phyloP scores from a whole-genome alignment of 1,139 yeast species.

The Lizanozyma gosingica region DNA sequence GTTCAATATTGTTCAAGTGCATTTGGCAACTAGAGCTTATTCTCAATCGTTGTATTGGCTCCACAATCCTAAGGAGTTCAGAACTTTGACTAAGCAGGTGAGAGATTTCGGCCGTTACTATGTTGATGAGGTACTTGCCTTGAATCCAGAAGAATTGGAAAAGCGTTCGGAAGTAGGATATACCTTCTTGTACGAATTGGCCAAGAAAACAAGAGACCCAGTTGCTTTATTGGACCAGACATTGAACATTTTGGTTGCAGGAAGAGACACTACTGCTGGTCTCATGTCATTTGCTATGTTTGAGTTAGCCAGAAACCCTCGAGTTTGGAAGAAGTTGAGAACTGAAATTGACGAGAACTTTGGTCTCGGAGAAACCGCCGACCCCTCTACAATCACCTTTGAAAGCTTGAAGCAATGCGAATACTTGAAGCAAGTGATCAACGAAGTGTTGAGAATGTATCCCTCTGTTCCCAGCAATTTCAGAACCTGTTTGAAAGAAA shows the following conservation, averaged over 20 bases:
- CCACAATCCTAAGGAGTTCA: slow-evolving; percentile 23
- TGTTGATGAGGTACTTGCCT: slow-evolving; percentile 14
- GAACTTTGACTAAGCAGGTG: slow-evolving; percentile 10
- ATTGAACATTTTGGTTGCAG: slow-evolving; percentile 37
- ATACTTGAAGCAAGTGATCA: slow-evolving; percentile 38
- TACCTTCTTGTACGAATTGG: slow-evolving; percentile 37
- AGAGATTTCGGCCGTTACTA: slow-evolving; percentile 21
- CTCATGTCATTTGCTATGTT: slow-evolving; percentile 32
- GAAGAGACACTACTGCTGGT: slow-evolving; percentile 42
- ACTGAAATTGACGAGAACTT: slow-evolving; percentile 22
- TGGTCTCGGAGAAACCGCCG: slow-evolving; percentile 26
- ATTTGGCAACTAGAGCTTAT: slow-evolving; percentile 28
- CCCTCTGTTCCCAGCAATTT: slow-evolving; percentile 50
- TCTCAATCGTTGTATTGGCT: slow-evolving; percentile 28
- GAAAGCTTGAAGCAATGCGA: slow-evolving; percentile 42
- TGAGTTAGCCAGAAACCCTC: slow-evolving; percentile 35
- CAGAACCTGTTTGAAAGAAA: slow-evolving; percentile 36
- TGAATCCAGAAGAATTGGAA: slow-evolving; percentile 23
- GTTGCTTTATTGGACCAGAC: slow-evolving; percentile 34
- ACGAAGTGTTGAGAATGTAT: slow-evolving; percentile 44
- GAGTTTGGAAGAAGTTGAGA: slow-evolving; percentile 24
- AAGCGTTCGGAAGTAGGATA: slow-evolving; percentile 28
- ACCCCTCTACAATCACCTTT: slow-evolving; percentile 28
- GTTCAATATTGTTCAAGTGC: slow-evolving; percentile 31
- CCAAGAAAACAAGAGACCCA: slow-evolving; percentile 35